phyloP scores from a whole-genome alignment of 345 rosid genomes.

The Boechera retrofracta region DNA sequence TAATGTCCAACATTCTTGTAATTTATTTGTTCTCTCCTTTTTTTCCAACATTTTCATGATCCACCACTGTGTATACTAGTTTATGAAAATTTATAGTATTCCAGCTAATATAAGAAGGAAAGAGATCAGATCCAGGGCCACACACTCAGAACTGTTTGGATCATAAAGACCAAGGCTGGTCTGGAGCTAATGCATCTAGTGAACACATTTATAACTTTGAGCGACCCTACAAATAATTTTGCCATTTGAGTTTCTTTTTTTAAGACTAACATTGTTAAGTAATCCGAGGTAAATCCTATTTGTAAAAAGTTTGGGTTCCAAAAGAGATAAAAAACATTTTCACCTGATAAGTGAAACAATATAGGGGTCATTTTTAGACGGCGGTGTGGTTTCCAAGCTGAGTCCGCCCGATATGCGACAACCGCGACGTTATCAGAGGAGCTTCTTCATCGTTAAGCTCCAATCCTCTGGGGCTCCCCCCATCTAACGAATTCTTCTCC shows the following conservation, averaged over 20 bases:
- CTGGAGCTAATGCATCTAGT: conserved; percentile 20
- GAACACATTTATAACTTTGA: conserved; percentile 36
- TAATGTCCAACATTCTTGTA: neutral
- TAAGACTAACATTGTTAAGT: conserved; percentile 35
- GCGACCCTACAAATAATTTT: conserved; percentile 36
- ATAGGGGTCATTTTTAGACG: conserved; percentile 40
- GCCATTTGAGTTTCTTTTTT: conserved; percentile 8
- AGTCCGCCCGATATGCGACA: conserved; percentile 77
- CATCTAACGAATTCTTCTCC: conserved; percentile 89
- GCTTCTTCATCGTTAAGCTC: conserved; percentile 75
- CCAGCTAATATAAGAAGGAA: neutral
- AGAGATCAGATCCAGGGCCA: neutral
- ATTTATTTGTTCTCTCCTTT: neutral
- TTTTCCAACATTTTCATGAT: neutral
- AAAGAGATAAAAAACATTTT: conserved; percentile 26
- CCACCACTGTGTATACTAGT: neutral
- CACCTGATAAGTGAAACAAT: conserved; percentile 30
- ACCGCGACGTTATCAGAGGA: conserved; percentile 72
- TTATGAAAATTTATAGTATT: neutral
- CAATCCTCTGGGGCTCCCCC: conserved; percentile 49
- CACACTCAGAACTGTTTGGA: conserved; percentile 12
- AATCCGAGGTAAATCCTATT: conserved; percentile 36
- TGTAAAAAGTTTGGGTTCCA: neutral
- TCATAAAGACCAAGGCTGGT: conserved; percentile 15
- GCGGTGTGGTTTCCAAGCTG: conserved; percentile 63